phyloP scores from a whole-genome alignment of 2,329 filamentous ascomycete species.

The Xylaria digitata region DNA sequence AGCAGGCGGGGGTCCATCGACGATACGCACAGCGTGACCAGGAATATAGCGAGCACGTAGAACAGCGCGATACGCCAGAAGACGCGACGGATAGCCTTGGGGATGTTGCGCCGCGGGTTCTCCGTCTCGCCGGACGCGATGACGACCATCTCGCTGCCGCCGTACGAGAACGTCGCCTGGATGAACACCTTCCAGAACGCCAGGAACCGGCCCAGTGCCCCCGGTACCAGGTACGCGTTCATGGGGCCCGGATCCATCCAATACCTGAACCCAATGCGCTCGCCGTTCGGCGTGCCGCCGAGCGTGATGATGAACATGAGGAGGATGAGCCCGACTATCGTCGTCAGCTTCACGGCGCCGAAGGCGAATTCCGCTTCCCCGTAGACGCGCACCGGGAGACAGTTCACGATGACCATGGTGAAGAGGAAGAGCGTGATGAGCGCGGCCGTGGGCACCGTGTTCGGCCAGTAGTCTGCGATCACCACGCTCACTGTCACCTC shows the following conservation, averaged over 20 bases:
- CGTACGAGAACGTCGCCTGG: conserved; percentile 61
- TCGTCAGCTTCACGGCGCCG: conserved; percentile 61
- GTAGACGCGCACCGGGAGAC: conserved; percentile 57
- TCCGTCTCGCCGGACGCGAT: conserved; percentile 68
- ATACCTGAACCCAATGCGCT: conserved; percentile 59
- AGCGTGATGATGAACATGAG: conserved; percentile 62
- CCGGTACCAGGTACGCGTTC: conserved; percentile 55
- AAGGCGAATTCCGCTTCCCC: conserved; percentile 67
- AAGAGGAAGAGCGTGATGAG: conserved; percentile 54
- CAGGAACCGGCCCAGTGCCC: conserved; percentile 55
- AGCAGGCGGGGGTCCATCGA: conserved; percentile 50
- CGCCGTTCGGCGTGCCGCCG: conserved; percentile 57
- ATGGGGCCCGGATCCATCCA: conserved; percentile 58
- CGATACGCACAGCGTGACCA: conserved; percentile 52
- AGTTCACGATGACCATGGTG: conserved; percentile 54
- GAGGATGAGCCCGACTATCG: conserved; percentile 62
- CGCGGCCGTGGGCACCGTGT: conserved; percentile 42
- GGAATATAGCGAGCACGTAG: conserved; percentile 72
- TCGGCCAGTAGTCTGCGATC: conserved; percentile 59
- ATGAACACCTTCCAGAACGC: conserved; percentile 60
- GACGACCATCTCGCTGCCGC: conserved; percentile 58
- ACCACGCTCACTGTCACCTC: conserved; percentile 60
- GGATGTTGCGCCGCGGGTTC: conserved; percentile 70
- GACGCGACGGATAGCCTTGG: conserved; percentile 73
- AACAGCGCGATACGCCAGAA: conserved; percentile 76